Conservation (phyloP, 306 rosid species). For the Glycine tomentella region DNA sequence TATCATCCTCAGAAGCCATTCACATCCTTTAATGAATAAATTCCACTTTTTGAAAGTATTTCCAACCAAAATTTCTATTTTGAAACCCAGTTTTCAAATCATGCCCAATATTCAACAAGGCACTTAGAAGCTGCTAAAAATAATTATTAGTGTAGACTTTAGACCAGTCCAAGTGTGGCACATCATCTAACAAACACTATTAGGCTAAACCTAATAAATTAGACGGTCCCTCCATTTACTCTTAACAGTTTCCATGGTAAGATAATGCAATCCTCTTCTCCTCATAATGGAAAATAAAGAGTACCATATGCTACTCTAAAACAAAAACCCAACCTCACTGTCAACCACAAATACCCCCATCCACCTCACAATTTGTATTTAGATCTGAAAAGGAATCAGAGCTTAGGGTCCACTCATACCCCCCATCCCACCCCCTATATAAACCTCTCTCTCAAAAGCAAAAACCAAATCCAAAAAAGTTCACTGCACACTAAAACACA, state of each 20-base stretch:
- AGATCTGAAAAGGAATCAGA: constrained; percentile 80
- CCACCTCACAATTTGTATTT: constrained; percentile 50
- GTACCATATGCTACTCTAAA: constrained; percentile 44
- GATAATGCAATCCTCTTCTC: constrained; percentile 38
- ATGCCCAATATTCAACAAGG: constrained; percentile 27
- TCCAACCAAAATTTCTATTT: constrained; percentile 23
- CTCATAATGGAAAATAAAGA: constrained; percentile 46
- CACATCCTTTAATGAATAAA: constrained; percentile 13
- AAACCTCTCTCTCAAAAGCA: constrained; percentile 44
- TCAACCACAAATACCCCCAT: constrained; percentile 56
- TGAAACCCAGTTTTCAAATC: constrained; percentile 18
- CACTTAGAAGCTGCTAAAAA: constrained; percentile 34
- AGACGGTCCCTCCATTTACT: constrained; percentile 45
- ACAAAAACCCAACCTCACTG: constrained; percentile 52
- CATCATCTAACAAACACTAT: constrained; percentile 38
- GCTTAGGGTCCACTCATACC: constrained; percentile 68
- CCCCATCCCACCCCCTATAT: constrained; percentile 22
- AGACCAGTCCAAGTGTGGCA: constrained; percentile 53
- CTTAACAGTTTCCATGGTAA: constrained; percentile 37
- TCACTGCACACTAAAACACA: constrained; percentile 38
- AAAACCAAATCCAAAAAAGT: constrained; percentile 46
- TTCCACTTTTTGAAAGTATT: constrained; percentile 24
- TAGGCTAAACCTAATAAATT: constrained; percentile 41
- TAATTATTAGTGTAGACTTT: constrained; percentile 37
- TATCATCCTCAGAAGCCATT: constrained; percentile 29